A percentile compares a stretch with the other conserved stretches of the same genome.
Conservation (phyloP, 2,329 filamentous ascomycete genomes). For the Fusarium luffae region DNA sequence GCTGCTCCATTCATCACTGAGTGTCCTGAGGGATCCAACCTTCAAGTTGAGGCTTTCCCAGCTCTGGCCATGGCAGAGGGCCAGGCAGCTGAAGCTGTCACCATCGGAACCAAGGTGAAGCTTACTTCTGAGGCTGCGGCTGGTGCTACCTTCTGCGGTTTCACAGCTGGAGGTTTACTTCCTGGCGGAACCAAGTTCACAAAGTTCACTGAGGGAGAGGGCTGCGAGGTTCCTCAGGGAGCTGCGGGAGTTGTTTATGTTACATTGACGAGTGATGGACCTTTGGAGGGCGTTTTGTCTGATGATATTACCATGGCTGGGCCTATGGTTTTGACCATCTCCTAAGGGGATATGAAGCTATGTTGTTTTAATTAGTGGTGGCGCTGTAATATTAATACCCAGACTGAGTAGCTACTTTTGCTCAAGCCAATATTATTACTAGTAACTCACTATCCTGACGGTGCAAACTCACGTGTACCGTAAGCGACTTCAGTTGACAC, state of each 20-base stretch:
- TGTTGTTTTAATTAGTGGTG: conserved; percentile 2
- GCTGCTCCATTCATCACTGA: conserved; percentile 77
- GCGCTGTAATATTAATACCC: conserved; percentile 25
- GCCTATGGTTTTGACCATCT: conserved; percentile 67
- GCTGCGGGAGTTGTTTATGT: conserved; percentile 74
- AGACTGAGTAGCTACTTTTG: conserved; percentile 18
- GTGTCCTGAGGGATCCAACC: conserved; percentile 74
- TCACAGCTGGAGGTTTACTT: conserved; percentile 69
- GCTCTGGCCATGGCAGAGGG: conserved; percentile 62
- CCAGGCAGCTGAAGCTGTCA: conserved; percentile 53
- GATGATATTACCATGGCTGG: conserved; percentile 75
- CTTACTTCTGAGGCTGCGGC: conserved; percentile 63
- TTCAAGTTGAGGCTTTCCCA: conserved; percentile 69
- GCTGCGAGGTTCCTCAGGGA: conserved; percentile 71
- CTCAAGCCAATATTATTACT: conserved; percentile 29
- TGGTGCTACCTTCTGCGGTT: conserved; percentile 70
- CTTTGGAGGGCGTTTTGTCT: conserved; percentile 62
- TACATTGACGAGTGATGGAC: conserved; percentile 68
- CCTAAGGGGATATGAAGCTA: conserved; percentile 31
- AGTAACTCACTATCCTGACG: conserved; percentile 6
- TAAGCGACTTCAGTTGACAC: neutral
- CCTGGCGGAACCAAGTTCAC: conserved; percentile 71
- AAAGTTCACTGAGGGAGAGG: conserved; percentile 61
- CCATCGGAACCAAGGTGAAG: conserved; percentile 46
- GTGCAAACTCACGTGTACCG: neutral